These are phyloP conservation scores for Gentiana macrophylla DNA, from an alignment of 257 asterid genomes.

Conservation along the genomic window DNA sequence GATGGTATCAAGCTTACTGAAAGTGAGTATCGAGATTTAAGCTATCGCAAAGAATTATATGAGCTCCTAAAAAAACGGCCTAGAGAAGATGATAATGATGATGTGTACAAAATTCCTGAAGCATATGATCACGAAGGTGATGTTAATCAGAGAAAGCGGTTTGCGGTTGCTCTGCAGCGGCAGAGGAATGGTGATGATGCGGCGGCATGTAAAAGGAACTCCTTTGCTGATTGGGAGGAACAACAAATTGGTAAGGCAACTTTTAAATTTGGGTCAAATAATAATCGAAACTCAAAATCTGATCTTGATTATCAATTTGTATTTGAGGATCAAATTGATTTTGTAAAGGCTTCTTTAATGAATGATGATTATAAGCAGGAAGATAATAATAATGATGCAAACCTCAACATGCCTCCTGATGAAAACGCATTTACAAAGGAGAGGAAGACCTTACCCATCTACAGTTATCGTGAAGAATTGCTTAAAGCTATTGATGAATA, in stretches of 20 bases:
- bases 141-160: constrained; percentile 26
- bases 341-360: constrained; percentile 59
- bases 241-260: constrained; percentile 78
- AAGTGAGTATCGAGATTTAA: no score
- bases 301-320: constrained; percentile 56
- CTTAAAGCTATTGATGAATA: no score
- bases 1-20: no score
- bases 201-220: constrained; percentile 69
- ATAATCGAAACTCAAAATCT: constrained; percentile 33
- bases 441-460: constrained; percentile 1
- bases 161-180: constrained; percentile 27
- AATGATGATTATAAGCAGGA: constrained; percentile 22
- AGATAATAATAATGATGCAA: constrained; percentile 40
- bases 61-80: no score
- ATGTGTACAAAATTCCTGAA: constrained; percentile 71
- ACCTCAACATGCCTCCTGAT: constrained; percentile 39
- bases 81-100: constrained; percentile 24
- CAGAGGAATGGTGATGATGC: constrained; percentile 61
- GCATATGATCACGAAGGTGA: constrained; percentile 32
- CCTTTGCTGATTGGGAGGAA: constrained; percentile 87
- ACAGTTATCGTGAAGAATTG: no score
- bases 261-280: constrained; percentile 59
- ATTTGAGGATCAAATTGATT: constrained; percentile 81
- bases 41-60: no score
- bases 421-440: constrained; percentile 16